Base-by-base conservation (phyloP, 371 early-diverging fungal species). In the Umbelopsis sp. region DNA sequence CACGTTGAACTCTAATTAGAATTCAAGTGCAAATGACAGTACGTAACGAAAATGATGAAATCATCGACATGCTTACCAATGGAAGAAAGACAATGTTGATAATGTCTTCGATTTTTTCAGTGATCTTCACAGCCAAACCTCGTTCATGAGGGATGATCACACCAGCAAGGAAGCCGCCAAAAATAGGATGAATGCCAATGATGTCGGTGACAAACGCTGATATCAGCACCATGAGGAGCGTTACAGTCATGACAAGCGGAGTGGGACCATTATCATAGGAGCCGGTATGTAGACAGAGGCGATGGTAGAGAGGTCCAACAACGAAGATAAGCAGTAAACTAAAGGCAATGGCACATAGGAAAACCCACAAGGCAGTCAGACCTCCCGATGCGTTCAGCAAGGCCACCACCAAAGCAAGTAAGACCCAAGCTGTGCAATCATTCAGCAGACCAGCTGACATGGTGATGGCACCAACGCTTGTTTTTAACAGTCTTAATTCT, bases 81-180 rank as follows among this genome's bases (percentile, higher is more conserved):
- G 97, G 95, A 50, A 97, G 75, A 74, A 98, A 93, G 29, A 98
- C 73, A 53, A 96, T 91, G 64, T 85, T 88, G 32, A 96, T 86
- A 2, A 96, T 75, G 77, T 98, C 98, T 74, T 98, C 97, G 50
- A 96, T 92, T 79, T 95, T 92, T 70, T 96, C 96, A 5, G 95
- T 92, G 20, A 98, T 86, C 53, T 89, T 89, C 63, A 92, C 81
- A 5, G 96, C 91, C 71, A 98, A 91, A 24, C 96, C 96, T 65
- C 89, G 84, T 57, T 94, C 92, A 76, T 95, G 96, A 1, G 98
- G 97, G 14, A 93, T 84, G 44, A 94, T 91, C 37, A 94, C 81
- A 5, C 98, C 97, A 16, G 89, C 87, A 7, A 97, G 66, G 74
- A 96, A 96, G 3, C 90, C 94, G 22, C 98, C 98, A 83, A 98